These are phyloP conservation scores for Penicillium sp. DNA, from an alignment of 2,329 filamentous ascomycete species.

Conservation along the genomic window DNA sequence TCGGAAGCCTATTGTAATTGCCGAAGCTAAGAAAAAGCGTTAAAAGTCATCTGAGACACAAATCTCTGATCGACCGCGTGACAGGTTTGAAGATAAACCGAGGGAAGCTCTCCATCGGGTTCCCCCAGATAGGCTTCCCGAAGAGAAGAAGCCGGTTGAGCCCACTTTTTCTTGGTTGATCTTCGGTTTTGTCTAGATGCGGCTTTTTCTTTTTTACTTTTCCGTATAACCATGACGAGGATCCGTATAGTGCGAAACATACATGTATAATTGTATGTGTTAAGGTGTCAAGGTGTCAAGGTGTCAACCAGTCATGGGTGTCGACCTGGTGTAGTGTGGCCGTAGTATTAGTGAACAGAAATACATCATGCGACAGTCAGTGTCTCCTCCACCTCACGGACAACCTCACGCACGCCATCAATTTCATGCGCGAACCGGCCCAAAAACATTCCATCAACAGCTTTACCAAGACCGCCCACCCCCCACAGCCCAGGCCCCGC, in stretches of 20 bases:
- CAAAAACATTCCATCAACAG: slow-evolving; percentile 76
- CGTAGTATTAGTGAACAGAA: background rate
- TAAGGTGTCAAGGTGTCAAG: background rate
- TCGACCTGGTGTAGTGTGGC: background rate
- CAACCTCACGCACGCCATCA: slow-evolving; percentile 67
- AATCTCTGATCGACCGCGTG: slow-evolving; percentile 6
- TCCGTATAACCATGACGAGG: slow-evolving; percentile 23
- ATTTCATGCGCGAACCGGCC: slow-evolving; percentile 79
- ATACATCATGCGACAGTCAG: slow-evolving; percentile 16
- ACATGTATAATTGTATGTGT: background rate
- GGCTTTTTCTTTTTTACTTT: slow-evolving; percentile 1
- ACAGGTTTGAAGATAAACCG: background rate
- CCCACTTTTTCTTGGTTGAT: background rate
- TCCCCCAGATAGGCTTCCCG: slow-evolving; percentile 28
- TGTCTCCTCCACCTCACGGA: slow-evolving; percentile 63
- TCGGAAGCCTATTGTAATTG: background rate
- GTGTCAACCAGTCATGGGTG: background rate
- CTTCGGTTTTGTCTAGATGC: slow-evolving; percentile 4
- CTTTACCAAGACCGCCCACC: slow-evolving; percentile 55
- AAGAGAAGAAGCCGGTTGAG: background rate
- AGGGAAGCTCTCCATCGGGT: slow-evolving; percentile 7
- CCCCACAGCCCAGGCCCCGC: slow-evolving; percentile 74
- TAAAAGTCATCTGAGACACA: slow-evolving; percentile 10
- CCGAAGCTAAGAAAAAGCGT: background rate
- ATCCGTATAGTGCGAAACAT: slow-evolving; percentile 21